A percentile compares a stretch with the other conserved stretches of the same genome.
Evolutionary conservation across 1,284 basidiomycete species (phyloP).

Genomic region (Caloboletus firmus): DNA sequence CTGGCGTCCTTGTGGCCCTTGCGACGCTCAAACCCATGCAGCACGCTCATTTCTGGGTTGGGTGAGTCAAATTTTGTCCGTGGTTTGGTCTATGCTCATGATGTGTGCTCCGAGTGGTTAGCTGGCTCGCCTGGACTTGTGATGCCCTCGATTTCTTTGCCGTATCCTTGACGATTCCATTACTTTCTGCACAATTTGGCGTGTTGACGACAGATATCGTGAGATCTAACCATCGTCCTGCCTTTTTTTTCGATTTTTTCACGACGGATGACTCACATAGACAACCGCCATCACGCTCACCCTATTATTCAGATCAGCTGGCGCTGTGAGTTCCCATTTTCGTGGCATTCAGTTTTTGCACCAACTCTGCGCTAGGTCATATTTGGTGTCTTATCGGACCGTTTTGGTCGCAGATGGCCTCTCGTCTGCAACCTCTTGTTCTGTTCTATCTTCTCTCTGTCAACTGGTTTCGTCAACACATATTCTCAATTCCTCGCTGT

Average conservation of each 20-base stretch:
- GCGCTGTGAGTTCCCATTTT: constrained; percentile 55
- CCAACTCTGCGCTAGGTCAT: constrained; percentile 46
- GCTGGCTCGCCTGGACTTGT: constrained; percentile 79
- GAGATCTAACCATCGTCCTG: constrained; percentile 27
- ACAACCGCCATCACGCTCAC: constrained; percentile 90
- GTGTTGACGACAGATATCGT: constrained; percentile 53
- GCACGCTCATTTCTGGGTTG: constrained; percentile 59
- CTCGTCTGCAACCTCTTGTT: constrained; percentile 76
- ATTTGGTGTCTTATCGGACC: constrained; percentile 80
- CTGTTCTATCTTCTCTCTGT: constrained; percentile 77
- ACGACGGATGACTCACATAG: constrained; percentile 35
- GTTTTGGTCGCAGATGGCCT: constrained; percentile 93
- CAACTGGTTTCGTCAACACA: constrained; percentile 70
- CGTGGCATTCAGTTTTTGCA: background rate
- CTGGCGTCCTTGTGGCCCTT: constrained; percentile 43
- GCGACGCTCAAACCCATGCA: constrained; percentile 44
- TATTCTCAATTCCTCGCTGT: constrained; percentile 70
- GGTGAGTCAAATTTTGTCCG: constrained; percentile 41
- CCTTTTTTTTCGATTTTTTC: background rate
- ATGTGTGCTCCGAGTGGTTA: constrained; percentile 29
- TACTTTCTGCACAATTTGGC: constrained; percentile 55
- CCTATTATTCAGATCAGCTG: constrained; percentile 84
- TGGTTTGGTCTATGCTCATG: background rate
- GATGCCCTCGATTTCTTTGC: constrained; percentile 85
- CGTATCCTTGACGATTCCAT: constrained; percentile 70